These are phyloP conservation scores for Naganishia sp. DNA, from an alignment of 1,284 basidiomycete genomes.

Conservation along the genomic window DNA sequence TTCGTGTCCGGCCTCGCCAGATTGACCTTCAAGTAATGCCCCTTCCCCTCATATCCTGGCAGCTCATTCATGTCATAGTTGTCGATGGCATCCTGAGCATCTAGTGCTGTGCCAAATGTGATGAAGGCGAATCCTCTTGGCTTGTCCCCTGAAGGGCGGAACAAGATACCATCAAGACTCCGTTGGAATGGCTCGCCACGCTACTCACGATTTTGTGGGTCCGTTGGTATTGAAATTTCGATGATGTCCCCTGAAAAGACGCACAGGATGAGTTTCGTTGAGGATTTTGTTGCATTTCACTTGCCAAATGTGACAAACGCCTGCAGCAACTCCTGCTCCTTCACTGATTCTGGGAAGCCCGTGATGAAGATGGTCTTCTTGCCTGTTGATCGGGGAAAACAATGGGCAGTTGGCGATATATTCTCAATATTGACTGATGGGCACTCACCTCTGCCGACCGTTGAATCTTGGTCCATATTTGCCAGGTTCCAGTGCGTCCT, in stretches of 20 bases:
- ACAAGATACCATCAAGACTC: too few species aligned
- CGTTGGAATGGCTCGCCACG: background rate
- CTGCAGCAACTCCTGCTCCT: constrained; percentile 50
- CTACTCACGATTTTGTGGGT: constrained; percentile 47
- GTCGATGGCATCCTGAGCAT: constrained; percentile 55
- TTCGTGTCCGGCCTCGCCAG: constrained; percentile 49
- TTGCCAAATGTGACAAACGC: constrained; percentile 53
- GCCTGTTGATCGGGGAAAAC: constrained; percentile 22
- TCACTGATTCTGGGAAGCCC: constrained; percentile 45
- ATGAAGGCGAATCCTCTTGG: constrained; percentile 51
- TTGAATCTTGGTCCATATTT: constrained; percentile 14
- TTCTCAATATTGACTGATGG: background rate
- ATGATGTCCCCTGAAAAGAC: constrained; percentile 48
- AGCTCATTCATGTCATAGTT: constrained; percentile 55
- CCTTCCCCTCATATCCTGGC: constrained; percentile 47
- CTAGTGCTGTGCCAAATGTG: constrained; percentile 48
- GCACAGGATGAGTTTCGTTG: background rate
- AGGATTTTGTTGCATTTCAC: constrained; percentile 7
- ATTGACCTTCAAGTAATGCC: constrained; percentile 51
- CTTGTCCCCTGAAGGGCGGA: constrained; percentile 15
- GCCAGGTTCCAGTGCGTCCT: background rate
- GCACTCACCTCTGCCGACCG: constrained; percentile 3
- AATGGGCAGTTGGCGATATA: background rate
- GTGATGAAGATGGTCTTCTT: constrained; percentile 51
- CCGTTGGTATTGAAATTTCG: constrained; percentile 50